Evolutionary conservation across 164 flowering plant genomes (phyloP), one percentile per base, ranked within the genome.

Genomic region (Taxillus chinensis): DNA sequence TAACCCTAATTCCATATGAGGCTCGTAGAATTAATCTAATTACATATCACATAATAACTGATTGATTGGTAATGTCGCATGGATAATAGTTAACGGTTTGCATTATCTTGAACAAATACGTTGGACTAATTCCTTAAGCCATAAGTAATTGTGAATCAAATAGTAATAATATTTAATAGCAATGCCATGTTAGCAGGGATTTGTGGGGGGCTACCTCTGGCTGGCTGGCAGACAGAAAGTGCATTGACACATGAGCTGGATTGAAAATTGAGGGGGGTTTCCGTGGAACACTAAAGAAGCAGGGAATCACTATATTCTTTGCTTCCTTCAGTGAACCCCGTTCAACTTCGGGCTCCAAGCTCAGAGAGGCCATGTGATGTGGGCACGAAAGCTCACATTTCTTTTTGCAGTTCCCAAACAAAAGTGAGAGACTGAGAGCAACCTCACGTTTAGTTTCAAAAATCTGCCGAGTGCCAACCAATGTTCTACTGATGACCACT

Each of bases 371-470:
- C 73, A 75, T 59, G 73, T 69, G 78, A 67, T n/a, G 55, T 40
- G 54, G 55, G 70, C 65, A 71, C 41, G 57, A 68, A 68, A 59
- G 70, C 53, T 57, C 70, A 66, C 48, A 48, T 39, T 16, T 57
- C 68, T 64, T 72, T 72, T 69, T 71, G 49, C 75, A 45, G 53
- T 75, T 75, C 75, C 76, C 78, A 69, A 61, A 68, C 70, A 65
- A 63, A 70, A 55, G 60, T 60, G 67, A 54, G 52, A 62, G 67
- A 59, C 45, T 49, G 65, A 59, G 16, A 42, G 60, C 17, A 27
- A 65, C 62, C 52, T 39, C 41, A 61, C 54, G 3, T 41, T 64
- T 41, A 39, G 1, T 67, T 55, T 54, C 17, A 46, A 5, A 41
- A 55, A 13, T 39, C 52, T 42, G 41, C 39, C 12, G 41, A 53